A percentile compares a stretch with the other conserved stretches of the same genome.
Evolutionary conservation across 2,329 filamentous ascomycete species (phyloP).

Genomic region (Phaeoacremonium minimum): DNA sequence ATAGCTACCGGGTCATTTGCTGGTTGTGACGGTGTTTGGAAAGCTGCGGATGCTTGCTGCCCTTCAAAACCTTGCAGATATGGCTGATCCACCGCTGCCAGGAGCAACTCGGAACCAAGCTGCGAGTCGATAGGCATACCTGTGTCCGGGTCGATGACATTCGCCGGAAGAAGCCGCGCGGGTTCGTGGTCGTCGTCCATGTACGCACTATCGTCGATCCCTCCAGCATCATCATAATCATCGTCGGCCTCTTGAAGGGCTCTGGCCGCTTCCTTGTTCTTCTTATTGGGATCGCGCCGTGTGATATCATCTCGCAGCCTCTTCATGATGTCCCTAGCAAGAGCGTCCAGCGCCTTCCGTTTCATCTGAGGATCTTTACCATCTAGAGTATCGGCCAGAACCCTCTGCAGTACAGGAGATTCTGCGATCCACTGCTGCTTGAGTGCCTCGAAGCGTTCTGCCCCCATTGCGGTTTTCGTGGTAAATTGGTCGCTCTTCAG

Average conservation of each 20-base stretch:
- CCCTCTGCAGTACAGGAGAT: conserved; percentile 49
- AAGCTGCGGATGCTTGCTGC: conserved; percentile 2
- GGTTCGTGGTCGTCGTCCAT: conserved; percentile 7
- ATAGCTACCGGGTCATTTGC: conserved; percentile 38
- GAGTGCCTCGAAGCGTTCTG: conserved; percentile 66
- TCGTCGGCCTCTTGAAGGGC: conserved; percentile 3
- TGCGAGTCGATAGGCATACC: conserved; percentile 56
- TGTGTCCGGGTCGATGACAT: conserved; percentile 13
- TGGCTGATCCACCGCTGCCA: conserved; percentile 14
- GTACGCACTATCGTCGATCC: conserved; percentile 12
- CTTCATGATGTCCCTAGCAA: conserved; percentile 76
- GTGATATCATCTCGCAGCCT: conserved; percentile 64
- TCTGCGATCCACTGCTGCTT: conserved; percentile 64
- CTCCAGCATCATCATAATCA: conserved; percentile 34
- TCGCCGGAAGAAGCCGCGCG: conserved; percentile 4
- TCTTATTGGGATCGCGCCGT: conserved; percentile 40
- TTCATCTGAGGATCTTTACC: conserved; percentile 52
- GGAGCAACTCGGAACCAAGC: conserved; percentile 25
- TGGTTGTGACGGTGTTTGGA: conserved; percentile 3
- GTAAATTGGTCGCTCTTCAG: conserved; percentile 64
- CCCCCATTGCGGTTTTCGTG: conserved; percentile 68
- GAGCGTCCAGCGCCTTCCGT: conserved; percentile 65
- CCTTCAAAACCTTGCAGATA: conserved; percentile 13
- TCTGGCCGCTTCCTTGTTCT: conserved; percentile 5
- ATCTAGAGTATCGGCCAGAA: conserved; percentile 50